phyloP scores from a whole-genome alignment of 1,139 yeast species.

The Blastobotrys aristatus region DNA sequence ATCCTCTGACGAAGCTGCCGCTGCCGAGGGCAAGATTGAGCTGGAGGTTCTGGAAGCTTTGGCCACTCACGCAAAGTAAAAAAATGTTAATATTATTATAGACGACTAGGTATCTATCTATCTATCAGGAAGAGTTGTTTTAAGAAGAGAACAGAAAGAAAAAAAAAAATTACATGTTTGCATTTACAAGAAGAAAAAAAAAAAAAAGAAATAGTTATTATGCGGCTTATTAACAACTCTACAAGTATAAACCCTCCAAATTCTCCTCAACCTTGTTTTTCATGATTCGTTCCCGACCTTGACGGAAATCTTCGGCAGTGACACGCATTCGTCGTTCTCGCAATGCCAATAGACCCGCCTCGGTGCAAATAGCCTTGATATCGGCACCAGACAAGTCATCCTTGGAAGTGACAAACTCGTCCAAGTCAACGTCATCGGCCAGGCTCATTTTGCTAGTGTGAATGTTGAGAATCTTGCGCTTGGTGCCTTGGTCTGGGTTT shows the following conservation, averaged over 20 bases:
- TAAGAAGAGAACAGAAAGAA: background rate
- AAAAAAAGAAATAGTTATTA: background rate
- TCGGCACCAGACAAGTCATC: constrained; percentile 98
- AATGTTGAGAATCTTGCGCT: constrained; percentile 86
- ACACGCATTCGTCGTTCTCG: constrained; percentile 99
- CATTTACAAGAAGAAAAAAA: background rate
- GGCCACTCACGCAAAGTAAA: constrained; percentile 78
- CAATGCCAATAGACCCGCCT: constrained; percentile 92
- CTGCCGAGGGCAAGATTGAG: constrained; percentile 94
- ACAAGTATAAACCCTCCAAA: constrained; percentile 89
- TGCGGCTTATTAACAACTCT: constrained; percentile 17
- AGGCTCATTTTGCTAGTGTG: constrained; percentile 95
- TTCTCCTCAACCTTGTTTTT: constrained; percentile 97
- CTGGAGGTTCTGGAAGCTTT: constrained; percentile 95
- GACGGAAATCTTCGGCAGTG: constrained; percentile 87
- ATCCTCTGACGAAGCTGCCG: constrained; percentile 76
- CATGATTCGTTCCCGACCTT: constrained; percentile 94
- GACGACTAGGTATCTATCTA: background rate
- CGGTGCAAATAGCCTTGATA: constrained; percentile 96
- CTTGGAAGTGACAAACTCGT: constrained; percentile 83
- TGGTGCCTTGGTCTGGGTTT: constrained; percentile 89
- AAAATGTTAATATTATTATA: no score
- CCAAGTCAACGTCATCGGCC: constrained; percentile 81
- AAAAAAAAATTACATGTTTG: background rate
- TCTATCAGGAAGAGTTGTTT: background rate